Evolutionary conservation across 2,329 filamentous ascomycete species (phyloP), one percentile per base, ranked within the genome.

Genomic region (Talaromyces sp.): DNA sequence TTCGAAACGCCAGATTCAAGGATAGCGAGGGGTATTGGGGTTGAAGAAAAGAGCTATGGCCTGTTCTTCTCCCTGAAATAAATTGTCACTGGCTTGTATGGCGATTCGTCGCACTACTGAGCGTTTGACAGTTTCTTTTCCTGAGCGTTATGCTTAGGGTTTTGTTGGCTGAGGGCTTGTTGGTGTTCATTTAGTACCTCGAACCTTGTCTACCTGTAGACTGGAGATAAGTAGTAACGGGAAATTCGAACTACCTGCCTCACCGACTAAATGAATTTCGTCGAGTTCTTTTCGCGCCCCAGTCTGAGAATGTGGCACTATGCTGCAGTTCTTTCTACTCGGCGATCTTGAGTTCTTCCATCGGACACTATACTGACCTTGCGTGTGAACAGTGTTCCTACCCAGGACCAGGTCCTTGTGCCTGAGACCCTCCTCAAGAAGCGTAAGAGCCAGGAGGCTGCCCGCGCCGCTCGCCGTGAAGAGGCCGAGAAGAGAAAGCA

Each of bases 341-440:
- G 90, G 90, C 90, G 90, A 81, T 87, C 85, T 79, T 85, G n/a
- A 11, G 86, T 84, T 83, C 79, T 73, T 74, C 81, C 78, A 84
- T 84, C 87, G 85, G 89, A 86, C 86, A 87, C 90, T 91, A 88
- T 92, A 90, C 89, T 92, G 81, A 88, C 81, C 76, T 80, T 71
- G 64, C 64, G 66, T 67, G 63, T 64, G 80, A 97, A 93, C 85
- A 89, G 89, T 84, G 91, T 97, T 79, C 92, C 95, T 74, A 96
- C 93, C 82, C 85, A 93, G 83, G 92, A 97, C 83, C 91, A 98
- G 83, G 89, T 99, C 82, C 87, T 98, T 82, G 92, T 98, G 80
- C 95, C 95, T 75, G 95, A 99, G 92, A 99, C 95, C 77, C 92
- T 99, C 79, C 89, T 99, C 83, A 99, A 99, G 91, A 99, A 99